These are phyloP conservation scores for Warburgia ugandensis DNA, from an alignment of 164 flowering plant genomes.

Conservation along the genomic window DNA sequence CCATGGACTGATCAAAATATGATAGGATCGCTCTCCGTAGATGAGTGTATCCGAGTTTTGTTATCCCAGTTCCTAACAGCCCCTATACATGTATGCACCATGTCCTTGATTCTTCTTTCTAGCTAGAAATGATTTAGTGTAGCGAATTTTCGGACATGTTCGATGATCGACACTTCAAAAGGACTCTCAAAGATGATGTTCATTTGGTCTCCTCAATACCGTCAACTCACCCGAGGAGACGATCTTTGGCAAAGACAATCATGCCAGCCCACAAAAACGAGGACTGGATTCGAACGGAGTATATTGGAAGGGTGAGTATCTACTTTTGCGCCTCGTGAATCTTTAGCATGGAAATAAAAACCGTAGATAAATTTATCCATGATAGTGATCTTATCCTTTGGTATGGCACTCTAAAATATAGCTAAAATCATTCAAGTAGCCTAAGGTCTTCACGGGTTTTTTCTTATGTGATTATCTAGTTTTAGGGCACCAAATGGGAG, in stretches of 20 bases:
- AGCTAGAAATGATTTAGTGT: too few species aligned
- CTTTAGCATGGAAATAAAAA: too few species aligned
- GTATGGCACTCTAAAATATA: neutral
- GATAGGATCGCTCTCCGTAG: too few species aligned
- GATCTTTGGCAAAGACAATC: conserved; percentile 3
- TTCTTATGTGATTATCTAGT: neutral
- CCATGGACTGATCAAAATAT: too few species aligned
- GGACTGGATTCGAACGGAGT: conserved; percentile 21
- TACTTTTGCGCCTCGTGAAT: neutral
- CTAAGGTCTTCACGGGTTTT: neutral
- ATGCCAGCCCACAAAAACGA: conserved; percentile 13
- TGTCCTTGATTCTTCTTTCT: too few species aligned
- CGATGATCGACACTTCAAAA: conserved; percentile 29
- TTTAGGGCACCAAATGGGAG: neutral
- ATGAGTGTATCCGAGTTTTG: too few species aligned
- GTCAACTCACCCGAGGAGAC: conserved; percentile 13
- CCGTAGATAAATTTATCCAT: too few species aligned
- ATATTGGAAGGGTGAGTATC: conserved; percentile 10
- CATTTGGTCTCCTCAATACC: conserved; percentile 25
- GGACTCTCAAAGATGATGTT: conserved; percentile 21
- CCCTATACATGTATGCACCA: too few species aligned
- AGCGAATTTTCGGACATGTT: conserved; percentile 40
- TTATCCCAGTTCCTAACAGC: too few species aligned
- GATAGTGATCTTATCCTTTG: neutral
- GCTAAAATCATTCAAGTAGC: neutral